Base-by-base conservation (phyloP, 768 basidiomycete genomes). In the Mycena polygramma region DNA sequence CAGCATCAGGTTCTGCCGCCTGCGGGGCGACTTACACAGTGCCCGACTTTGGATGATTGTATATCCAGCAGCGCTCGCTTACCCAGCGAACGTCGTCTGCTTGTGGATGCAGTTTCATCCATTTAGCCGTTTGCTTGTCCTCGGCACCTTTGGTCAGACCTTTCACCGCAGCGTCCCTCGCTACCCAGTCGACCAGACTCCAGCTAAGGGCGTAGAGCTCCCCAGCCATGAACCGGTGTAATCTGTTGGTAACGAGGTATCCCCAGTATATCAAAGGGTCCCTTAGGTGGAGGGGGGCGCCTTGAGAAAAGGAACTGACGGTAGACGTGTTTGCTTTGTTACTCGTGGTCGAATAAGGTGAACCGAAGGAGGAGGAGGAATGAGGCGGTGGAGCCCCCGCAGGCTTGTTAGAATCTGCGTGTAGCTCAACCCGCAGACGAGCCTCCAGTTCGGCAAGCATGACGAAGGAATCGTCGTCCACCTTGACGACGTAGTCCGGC, bases 1-100 rank as follows among this genome's bases (percentile, higher is more conserved):
- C 51, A 63, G 64, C 55, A 73, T 57, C 26, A 26, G 45, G 39
- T 41, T 69, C 26, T 43, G 22, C 45, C 36, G 22, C 35, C 48
- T 64, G 24, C 62, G 43, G 41, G 43, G 68, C 22, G 36, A 85
- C 94, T 77, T 84, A 96, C 91, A 97, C 96, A 22, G 97, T 98
- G 57, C 94, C 93, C 19, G 94, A 91, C 57, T 95, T 92, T 2
- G 97, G 97, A 81, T 98, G 97, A 78, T 99, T 97, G 80, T 99
- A 98, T 73, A 99, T 95, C 94, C 95, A 97, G 81, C 97, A 99
- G 35, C 92, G 89, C 77, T 99, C 97, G 74, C 93, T 92, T 39
- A 87, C 86, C 97, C 97, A 99, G 52, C 95, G 89, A 48, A 99
- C 89, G 73, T 92, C 88, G 36, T 86, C 81, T 17, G 92, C 89